Percentiles rank a stretch among this genome's conserved stretches.
These are phyloP conservation scores for Sicyos edulis DNA, from an alignment of 306 rosid species.

Conservation along the genomic window DNA sequence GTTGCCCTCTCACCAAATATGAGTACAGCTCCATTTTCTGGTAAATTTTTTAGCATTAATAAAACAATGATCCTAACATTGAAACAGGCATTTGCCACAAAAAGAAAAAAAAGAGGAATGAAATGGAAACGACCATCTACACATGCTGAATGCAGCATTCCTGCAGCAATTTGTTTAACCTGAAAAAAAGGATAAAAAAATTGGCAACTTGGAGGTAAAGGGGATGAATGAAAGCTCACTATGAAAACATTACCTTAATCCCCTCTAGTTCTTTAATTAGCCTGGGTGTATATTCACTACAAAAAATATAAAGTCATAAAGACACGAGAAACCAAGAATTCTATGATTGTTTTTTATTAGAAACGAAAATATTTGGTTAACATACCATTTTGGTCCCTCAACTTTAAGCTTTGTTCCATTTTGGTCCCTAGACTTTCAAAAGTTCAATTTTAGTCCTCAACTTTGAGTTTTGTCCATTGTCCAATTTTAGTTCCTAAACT, in stretches of 20 bases:
- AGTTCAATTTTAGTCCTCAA: too few species aligned
- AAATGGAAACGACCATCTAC: constrained; percentile 56
- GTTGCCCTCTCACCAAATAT: constrained; percentile 67
- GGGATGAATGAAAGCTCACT: constrained; percentile 22
- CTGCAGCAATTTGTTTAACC: constrained; percentile 77
- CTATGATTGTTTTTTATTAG: neutral
- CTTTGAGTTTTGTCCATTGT: too few species aligned
- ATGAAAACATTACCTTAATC: constrained; percentile 52
- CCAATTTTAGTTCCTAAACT: too few species aligned
- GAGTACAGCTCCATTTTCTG: constrained; percentile 77
- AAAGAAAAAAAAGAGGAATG: neutral
- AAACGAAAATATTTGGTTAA: too few species aligned
- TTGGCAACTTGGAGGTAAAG: neutral
- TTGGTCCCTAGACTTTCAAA: too few species aligned
- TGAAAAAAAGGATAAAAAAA: constrained; percentile 21
- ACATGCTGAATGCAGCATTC: constrained; percentile 79
- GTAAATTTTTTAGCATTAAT: constrained; percentile 31
- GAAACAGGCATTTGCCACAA: neutral
- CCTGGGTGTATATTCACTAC: constrained; percentile 88
- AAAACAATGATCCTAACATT: neutral
- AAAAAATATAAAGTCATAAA: constrained; percentile 18
- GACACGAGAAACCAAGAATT: neutral
- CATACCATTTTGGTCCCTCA: too few species aligned
- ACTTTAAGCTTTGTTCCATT: too few species aligned
- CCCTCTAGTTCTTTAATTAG: constrained; percentile 90